Conservation (phyloP, 2,329 filamentous ascomycete species). For the Fusarium devonianum region DNA sequence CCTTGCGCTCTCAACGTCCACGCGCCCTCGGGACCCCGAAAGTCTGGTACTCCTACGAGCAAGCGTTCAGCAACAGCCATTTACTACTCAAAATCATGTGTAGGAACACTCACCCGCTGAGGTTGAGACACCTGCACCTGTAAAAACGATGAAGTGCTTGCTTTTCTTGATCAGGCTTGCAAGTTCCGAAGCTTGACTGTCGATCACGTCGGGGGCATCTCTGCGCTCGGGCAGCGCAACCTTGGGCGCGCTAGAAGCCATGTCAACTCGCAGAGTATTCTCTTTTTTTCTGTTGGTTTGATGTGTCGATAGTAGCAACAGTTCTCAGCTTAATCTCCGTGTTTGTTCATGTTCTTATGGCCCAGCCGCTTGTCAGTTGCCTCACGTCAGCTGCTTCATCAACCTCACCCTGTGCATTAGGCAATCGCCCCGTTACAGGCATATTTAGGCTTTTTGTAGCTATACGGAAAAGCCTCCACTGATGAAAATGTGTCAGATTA, state of each 20-base stretch:
- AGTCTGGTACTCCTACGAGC: conserved; percentile 53
- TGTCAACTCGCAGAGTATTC: not conserved
- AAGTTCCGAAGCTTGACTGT: conserved; percentile 49
- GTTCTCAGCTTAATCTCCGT: no score
- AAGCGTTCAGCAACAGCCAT: rapidly evolving
- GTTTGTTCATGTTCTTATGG: no score
- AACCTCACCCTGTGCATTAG: no score
- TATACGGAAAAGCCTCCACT: no score
- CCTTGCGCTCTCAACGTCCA: conserved; percentile 56
- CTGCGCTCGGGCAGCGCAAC: conserved; percentile 23
- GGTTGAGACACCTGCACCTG: conserved; percentile 56
- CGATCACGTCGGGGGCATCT: conserved; percentile 12
- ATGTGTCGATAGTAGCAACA: not conserved
- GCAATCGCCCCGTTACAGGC: conserved; percentile 23
- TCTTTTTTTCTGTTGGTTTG: not conserved
- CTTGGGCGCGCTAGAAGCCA: conserved; percentile 26
- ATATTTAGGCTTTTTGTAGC: no score
- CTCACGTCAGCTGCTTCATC: no score
- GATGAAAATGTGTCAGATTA: no score
- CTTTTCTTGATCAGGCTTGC: conserved; percentile 49
- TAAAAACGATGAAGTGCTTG: conserved; percentile 57
- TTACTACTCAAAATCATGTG: rapidly evolving
- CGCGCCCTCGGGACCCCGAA: conserved; percentile 55
- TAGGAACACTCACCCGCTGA: conserved; percentile 48
- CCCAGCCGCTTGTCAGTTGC: no score